Evolutionary conservation across 2,329 filamentous ascomycete species (phyloP), one percentile per base, ranked within the genome.

Genomic region (Magnaporthiopsis incrustans): DNA sequence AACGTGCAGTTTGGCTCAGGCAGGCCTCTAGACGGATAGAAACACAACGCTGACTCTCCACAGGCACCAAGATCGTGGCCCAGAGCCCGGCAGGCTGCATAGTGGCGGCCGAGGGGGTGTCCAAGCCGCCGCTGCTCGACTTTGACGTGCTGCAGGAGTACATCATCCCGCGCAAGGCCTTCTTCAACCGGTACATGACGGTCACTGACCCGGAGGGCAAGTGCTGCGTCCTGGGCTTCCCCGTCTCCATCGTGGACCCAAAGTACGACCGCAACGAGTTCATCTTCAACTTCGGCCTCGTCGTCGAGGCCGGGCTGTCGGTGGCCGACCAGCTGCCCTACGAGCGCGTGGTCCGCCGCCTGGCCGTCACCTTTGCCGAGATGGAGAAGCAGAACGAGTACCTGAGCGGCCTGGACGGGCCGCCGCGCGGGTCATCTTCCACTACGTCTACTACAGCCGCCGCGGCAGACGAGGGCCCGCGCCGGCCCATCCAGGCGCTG

Each of bases 211-310:
- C 86, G 0, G 83, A 86, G 64, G 81, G 81, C 69, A 85, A 85
- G 68, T 89, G 93, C 75, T 87, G 88, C 65, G 86, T 99, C 64
- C 83, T 99, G 44, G 92, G 93, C 22, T 92, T 92, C 71, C 95
- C 95, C 0, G 89, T 98, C 63, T 94, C 92, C 73, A 91, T 98
- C 72, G 86, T 89, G 62, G 85, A 92, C 68, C 84, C 87, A 64
- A 89, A 89, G 69, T 97, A 98, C 73, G 86, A 89, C 72, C 89
- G 95, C 65, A 97, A 97, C 77, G 91, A 96, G 76, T 98, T 97
- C 80, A 97, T 97, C 73, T 99, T 98, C 85, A 98, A 98, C 76
- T 97, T 98, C 73, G 92, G 92, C 65, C 81, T 98, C 59, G 89
- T 75, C 50, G 71, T 75, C 50, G 71, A 74, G 63, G 67, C 68